Evolutionary conservation across 2,329 filamentous ascomycete species (phyloP), one percentile per base, ranked within the genome.

Genomic region (Blastomyces silverae): DNA sequence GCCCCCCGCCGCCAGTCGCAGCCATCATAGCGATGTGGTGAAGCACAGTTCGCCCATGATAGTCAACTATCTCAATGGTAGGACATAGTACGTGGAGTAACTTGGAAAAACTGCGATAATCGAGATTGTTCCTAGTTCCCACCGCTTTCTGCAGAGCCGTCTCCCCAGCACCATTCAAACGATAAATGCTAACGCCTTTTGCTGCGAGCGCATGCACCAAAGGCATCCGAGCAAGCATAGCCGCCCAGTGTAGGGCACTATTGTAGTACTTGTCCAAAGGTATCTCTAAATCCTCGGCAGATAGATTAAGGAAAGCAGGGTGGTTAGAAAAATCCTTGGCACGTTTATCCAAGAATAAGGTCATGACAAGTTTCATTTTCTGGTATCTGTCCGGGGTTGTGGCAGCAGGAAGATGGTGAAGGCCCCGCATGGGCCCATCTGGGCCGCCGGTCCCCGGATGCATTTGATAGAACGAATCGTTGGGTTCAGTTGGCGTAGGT

Each of bases 1-100:
- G 87, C 65, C 91, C 92, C 60, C 94, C 87, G 7, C 93, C 93
- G 74, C 96, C 96, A 71, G 97, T 94, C 7, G 92, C 94, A 67
- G 92, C 97, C 20, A 94, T 95, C 44, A 97, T 87, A 5, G 94
- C 92, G 71, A 99, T 97, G 73, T 99, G 94, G 73, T 99, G 94
- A 31, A 99, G 81, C 17, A 97, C 92, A 0, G 93, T 97, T 48
- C 94, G 85, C 10, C 92, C 92, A 75, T 92, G 92, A 56, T 90
- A 86, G 74, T 99, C 94, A 28, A 91, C 85, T 55, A 96, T 87
- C 70, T 97, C 92, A 67, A 99, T 95, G 0, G 93, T 93, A 34
- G 90, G 85, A 13, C 92, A 91, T 7, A 99, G 83, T 0, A 96
- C 85, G 70, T 97, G 93, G 0, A 99, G 83, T 1, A 97, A 82